These are phyloP conservation scores for Suillus hirtellus DNA, from an alignment of 768 basidiomycete species.

Conservation along the genomic window DNA sequence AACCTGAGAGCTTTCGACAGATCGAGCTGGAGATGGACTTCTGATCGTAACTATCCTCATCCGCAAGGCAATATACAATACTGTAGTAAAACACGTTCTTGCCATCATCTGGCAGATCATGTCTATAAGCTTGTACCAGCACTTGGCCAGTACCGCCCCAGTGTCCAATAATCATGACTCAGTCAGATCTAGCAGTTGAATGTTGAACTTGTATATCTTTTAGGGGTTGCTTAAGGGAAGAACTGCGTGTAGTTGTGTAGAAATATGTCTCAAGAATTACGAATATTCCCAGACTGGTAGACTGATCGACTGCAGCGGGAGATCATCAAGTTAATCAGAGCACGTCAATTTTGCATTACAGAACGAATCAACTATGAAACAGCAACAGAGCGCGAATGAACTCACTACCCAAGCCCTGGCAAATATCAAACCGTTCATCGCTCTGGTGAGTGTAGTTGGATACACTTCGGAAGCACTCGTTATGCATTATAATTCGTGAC, in stretches of 20 bases:
- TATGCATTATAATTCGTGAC: not conserved
- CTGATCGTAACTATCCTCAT: not conserved
- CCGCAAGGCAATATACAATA: not conserved
- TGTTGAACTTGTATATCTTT: not conserved
- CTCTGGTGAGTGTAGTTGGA: not conserved
- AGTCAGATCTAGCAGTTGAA: too few relatives aligned
- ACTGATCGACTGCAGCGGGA: not conserved
- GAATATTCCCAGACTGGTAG: too few relatives aligned
- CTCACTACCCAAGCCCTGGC: constrained; percentile 65
- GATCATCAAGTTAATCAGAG: not conserved
- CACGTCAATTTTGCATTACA: constrained; percentile 2
- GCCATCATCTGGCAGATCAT: not conserved
- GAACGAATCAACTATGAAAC: not conserved
- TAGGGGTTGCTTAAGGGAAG: not conserved
- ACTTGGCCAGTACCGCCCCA: too few relatives aligned
- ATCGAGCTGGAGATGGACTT: not conserved
- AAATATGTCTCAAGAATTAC: not conserved
- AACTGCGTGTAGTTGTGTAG: not conserved
- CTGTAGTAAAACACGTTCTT: not conserved
- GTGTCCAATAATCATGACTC: too few relatives aligned
- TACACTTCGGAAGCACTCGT: not conserved
- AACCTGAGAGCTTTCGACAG: not conserved
- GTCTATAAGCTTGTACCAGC: not conserved
- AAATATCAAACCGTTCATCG: not conserved
- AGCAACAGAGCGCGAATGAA: constrained; percentile 2